Base-by-base conservation (phyloP, 768 basidiomycete genomes). In the Lactarius sanguifluus region DNA sequence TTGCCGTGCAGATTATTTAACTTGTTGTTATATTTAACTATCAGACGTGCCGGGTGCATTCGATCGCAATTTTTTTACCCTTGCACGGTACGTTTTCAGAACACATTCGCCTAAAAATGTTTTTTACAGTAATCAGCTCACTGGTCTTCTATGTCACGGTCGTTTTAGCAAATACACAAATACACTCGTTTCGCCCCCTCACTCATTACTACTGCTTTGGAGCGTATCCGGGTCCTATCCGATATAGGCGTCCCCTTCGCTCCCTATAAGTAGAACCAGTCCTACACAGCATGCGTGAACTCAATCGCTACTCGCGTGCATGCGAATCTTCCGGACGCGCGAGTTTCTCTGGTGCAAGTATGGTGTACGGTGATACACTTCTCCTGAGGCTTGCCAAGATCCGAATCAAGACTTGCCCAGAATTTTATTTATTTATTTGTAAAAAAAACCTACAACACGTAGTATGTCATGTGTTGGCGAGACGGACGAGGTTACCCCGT, bases 131-230 rank as follows among this genome's bases (percentile, higher is more conserved):
- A 52, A 52, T 25, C 50, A 25, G 50, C 23, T 7, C 50, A 25
- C 10, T 28, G 50, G 12, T 47, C 45, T 16, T 23, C n/a, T 47
- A 47, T 47, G 4, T 23, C 10, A 25, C 23, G 6, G 23, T 52
- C 50, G 23, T 52, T 52, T 52, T 25, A 13, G 23, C 50, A 52
- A 52, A 50, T 6, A 50, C 13, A 50, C n/a, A 47, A 47, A 12
- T 52, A 52, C 50, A 15, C 50, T 52, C 50, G 50, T 52, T 52
- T 50, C 23, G 45, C 45, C 45, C 41, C 16, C n/a, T 45, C 43
- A 20, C 9, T 45, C n/a, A 34, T 8, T 9, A 2, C 9, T 10
- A 45, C 20, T 45, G 7, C 43, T 45, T n/a, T 45, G 18, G 43
- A 45, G 9, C 20, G 41, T 20, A 3, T 45, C 9, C 43, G 43